A percentile compares a stretch with the other conserved stretches of the same genome.
These are phyloP conservation scores for Lunularia cruciata DNA, from an alignment of 225 moss, liverwort and hornwort genomes.

Conservation along the genomic window DNA sequence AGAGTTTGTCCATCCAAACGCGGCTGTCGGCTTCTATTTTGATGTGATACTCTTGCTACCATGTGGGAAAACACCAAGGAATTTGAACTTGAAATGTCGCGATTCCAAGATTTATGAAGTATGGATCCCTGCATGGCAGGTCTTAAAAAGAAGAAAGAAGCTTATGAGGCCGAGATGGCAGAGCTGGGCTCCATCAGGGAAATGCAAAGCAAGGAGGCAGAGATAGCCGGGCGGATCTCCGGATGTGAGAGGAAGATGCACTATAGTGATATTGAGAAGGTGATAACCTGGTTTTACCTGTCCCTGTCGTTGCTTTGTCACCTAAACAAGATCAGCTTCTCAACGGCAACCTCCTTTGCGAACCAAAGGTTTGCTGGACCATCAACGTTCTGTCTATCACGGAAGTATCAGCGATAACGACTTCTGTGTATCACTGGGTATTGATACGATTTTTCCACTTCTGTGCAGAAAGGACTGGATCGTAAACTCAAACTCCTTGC, in stretches of 20 bases:
- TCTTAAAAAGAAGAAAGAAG: slow-evolving; percentile 82
- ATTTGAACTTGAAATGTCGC: too few species aligned
- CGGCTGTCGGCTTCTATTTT: too few species aligned
- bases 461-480: slow-evolving; percentile 77
- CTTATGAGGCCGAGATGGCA: slow-evolving; percentile 77
- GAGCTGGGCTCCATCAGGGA: slow-evolving; percentile 89
- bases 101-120: too few species aligned
- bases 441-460: background rate
- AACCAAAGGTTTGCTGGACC: too few species aligned
- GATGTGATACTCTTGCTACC: too few species aligned
- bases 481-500: slow-evolving; percentile 68
- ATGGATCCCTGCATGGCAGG: too few species aligned
- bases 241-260: slow-evolving; percentile 84
- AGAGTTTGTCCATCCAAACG: background rate
- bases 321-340: too few species aligned
- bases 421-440: too few species aligned
- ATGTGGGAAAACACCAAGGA: too few species aligned
- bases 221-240: slow-evolving; percentile 76
- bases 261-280: slow-evolving; percentile 76
- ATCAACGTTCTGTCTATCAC: too few species aligned
- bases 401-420: too few species aligned
- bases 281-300: slow-evolving; percentile 8
- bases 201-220: slow-evolving; percentile 89
- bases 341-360: too few species aligned
- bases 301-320: background rate